phyloP scores from a whole-genome alignment of 1,284 basidiomycete species.

The Ganoderma resinaceum region DNA sequence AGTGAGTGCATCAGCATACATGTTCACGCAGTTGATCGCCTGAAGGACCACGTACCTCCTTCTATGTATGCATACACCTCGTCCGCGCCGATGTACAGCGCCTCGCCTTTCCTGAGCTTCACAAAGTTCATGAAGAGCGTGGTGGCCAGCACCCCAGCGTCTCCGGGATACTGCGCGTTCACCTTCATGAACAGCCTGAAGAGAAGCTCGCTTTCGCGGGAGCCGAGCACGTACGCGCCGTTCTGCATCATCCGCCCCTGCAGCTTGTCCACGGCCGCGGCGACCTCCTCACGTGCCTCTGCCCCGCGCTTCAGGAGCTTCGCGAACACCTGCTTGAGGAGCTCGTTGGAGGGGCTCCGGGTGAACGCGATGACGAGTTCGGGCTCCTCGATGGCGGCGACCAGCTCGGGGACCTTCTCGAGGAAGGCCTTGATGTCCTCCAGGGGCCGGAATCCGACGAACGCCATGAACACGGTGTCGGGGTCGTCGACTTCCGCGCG shows the following conservation, averaged over 20 bases:
- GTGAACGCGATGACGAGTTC: slow-evolving; percentile 20
- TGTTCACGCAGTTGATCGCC: too few species aligned
- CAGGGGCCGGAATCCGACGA: slow-evolving; percentile 93
- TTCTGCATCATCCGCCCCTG: slow-evolving; percentile 23
- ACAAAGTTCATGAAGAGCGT: slow-evolving; percentile 88
- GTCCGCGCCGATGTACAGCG: slow-evolving; percentile 93
- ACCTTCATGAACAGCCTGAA: slow-evolving; percentile 76
- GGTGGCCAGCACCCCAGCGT: slow-evolving; percentile 91
- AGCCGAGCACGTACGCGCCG: slow-evolving; percentile 19
- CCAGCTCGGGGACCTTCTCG: slow-evolving; percentile 76
- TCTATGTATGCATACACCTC: slow-evolving; percentile 96
- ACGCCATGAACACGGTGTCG: slow-evolving; percentile 81
- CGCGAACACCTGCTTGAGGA: slow-evolving; percentile 74
- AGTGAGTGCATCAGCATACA: slow-evolving; percentile 4
- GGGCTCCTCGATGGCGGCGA: slow-evolving; percentile 31
- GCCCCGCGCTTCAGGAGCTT: slow-evolving; percentile 68
- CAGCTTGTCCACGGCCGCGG: slow-evolving; percentile 23
- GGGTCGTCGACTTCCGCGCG: slow-evolving; percentile 27
- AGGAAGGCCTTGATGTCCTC: slow-evolving; percentile 75
- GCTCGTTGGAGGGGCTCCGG: slow-evolving; percentile 47
- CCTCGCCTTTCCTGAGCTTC: slow-evolving; percentile 81
- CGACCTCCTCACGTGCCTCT: slow-evolving; percentile 24
- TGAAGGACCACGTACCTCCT: slow-evolving; percentile 65
- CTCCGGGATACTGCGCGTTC: slow-evolving; percentile 85
- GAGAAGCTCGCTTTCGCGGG: slow-evolving; percentile 39